These are phyloP conservation scores for Knufia petricola DNA, from an alignment of 2,329 filamentous ascomycete species.

Conservation along the genomic window DNA sequence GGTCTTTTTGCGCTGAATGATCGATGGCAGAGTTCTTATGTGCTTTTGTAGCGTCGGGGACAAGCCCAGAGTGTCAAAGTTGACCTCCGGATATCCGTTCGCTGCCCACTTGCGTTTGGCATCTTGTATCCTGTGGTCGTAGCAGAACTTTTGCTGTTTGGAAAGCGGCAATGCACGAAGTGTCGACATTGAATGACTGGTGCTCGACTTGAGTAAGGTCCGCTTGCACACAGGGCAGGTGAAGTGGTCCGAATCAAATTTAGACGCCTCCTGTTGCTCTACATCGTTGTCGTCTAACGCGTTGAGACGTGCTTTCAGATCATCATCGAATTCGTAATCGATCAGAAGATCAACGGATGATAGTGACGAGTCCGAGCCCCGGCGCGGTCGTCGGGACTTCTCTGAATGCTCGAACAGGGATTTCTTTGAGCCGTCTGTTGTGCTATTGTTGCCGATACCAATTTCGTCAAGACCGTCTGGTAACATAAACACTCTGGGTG, in stretches of 20 bases:
- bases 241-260: background rate
- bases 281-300: conserved; percentile 10
- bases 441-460: background rate
- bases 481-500: background rate
- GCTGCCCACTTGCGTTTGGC: conserved; percentile 33
- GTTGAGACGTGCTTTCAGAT: background rate
- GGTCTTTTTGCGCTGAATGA: conserved; percentile 47
- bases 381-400: background rate
- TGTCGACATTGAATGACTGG: background rate
- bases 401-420: background rate
- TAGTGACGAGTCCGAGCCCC: conserved; percentile 16
- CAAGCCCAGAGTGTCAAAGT: conserved; percentile 51
- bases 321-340: conserved; percentile 13
- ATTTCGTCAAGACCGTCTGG: background rate
- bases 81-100: conserved; percentile 58
- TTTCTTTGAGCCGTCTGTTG: background rate
- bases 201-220: conserved; percentile 9
- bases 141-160: conserved; percentile 20
- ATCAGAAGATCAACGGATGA: conserved; percentile 17
- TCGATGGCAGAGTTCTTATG: conserved; percentile 44
- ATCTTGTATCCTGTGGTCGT: conserved; percentile 16
- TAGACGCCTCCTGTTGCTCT: conserved; percentile 6
- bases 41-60: conserved; percentile 47
- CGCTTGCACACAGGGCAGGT: conserved; percentile 4
- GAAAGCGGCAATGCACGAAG: conserved; percentile 13